These are phyloP conservation scores for Pseudomonodictys pantanalensis DNA, from an alignment of 495 filamentous ascomycete species.

Conservation along the genomic window DNA sequence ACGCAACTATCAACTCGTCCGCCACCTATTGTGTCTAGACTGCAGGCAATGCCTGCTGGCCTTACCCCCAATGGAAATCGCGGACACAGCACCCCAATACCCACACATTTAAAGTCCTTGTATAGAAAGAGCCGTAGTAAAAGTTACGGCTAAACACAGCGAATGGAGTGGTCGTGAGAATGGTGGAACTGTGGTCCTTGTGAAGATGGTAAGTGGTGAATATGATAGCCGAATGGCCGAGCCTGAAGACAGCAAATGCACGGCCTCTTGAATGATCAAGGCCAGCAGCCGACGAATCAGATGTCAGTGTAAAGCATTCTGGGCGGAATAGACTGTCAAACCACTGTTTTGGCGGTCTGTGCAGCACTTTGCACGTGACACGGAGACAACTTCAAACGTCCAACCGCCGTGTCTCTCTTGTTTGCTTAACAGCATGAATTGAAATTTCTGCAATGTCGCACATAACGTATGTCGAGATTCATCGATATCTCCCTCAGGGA, in stretches of 20 bases:
- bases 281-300: neutral
- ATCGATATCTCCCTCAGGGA: neutral
- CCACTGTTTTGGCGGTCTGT: no score
- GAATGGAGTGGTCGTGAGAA: neutral
- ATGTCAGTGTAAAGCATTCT: no score
- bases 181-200: neutral
- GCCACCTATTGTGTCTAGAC: neutral
- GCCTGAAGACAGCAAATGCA: neutral
- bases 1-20: neutral
- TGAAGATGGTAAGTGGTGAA: neutral
- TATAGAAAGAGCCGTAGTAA: neutral
- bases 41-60: no score
- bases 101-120: neutral
- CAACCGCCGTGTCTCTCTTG: neutral
- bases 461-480: neutral
- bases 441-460: neutral
- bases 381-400: neutral
- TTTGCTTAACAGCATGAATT: neutral
- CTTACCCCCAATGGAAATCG: no score
- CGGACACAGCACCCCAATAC: no score
- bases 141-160: neutral
- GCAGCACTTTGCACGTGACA: no score
- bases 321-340: no score
- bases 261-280: neutral
- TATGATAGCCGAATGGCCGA: neutral